Evolutionary conservation across 2,329 filamentous ascomycete species (phyloP), one percentile per base, ranked within the genome.

Genomic region (Orbilia javanica): DNA sequence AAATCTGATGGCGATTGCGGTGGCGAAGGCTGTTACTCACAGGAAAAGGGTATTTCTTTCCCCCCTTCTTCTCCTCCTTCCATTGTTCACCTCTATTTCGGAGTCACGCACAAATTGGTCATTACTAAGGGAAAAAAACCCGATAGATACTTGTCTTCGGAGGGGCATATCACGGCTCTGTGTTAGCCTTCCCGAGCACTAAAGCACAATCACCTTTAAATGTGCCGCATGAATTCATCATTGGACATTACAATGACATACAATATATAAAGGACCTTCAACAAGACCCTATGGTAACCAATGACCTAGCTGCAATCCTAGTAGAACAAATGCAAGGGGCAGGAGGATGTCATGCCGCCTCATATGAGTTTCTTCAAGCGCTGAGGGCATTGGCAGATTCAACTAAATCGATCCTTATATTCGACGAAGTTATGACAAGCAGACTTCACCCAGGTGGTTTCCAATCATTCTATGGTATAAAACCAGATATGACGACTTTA

Each of bases 341-440:
- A 1, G 90, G 87, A 0, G 90, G 90, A 0, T 88, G 87, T 66
- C 86, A 90, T 4, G 84, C 85, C 0, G 90, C 85, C 0, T 85
- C 83, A 0, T 65, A 60, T 1, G 86, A 86, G 18, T 92, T 92
- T 79, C 82, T 91, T 27, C 76, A 82, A 8, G 85, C 85, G 1
- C 83, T 91, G 3, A 87, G 87, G 52, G 82, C 85, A 22, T 22
- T 69, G 10, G 36, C 50, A 36, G 20, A 60, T 60, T 0, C 86
- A 81, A 83, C 85, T 0, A 87, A 87, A 1, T 88, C 88, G 0
- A 73, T 93, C 0, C 87, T 93, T 79, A 89, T 93, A 39, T 84
- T 92, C 13, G 91, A 93, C 82, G 91, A 93, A 83, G 90, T 93
- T 4, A 90, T 92, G 87, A 92, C 90, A 0, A 90, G 88, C 2